Base-by-base conservation (phyloP, 73 alveolate species). In the Diophrys appendiculata region DNA sequence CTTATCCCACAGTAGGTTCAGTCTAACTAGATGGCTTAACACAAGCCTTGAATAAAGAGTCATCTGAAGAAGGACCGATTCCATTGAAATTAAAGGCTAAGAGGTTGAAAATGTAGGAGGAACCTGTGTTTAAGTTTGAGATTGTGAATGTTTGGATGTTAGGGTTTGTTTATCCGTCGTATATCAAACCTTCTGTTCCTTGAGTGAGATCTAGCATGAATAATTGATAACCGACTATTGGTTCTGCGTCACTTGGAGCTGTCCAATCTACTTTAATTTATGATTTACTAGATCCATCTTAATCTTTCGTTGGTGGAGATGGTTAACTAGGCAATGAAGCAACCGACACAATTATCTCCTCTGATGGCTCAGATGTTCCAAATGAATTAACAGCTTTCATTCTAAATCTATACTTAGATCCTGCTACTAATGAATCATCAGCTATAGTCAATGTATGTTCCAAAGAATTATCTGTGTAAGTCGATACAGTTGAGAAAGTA, bases 301-400 rank as follows among this genome's bases (percentile, higher is more conserved):
- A 56, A 60, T 79, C 89, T 73, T 86, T 86, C 2, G 88, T 85
- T 1, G 67, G 78, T 13, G 86, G 68, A 28, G 32, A 65, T 3
- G 86, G 87, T 60, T 71, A 29, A 23, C 84, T 72, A 5, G 94
- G 94, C 2, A 87, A 81, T 25, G 90, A 84, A 0, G 88, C 88
- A 14, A 79, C 29, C 1, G 94, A 76, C 3, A 74, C 77, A 0
- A 76, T 56, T 0, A 87, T 60, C 67, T 87, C 94, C 33, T 73
- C 87, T 29, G 94, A 87, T 69, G 11, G 43, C 13, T n/a, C 76
- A 2, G 90, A 69, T 14, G 0, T 2, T 5, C 87, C 74, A 8
- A 43, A 24, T 0, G 30, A 43, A 52, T 87, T 87, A 24, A 23
- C 31, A 14, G 94, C 94, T 2, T n/a, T 23, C 29, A 77, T 35